Conservation (phyloP, 2,329 filamentous ascomycete genomes). For the Stromatinia cepivora region DNA sequence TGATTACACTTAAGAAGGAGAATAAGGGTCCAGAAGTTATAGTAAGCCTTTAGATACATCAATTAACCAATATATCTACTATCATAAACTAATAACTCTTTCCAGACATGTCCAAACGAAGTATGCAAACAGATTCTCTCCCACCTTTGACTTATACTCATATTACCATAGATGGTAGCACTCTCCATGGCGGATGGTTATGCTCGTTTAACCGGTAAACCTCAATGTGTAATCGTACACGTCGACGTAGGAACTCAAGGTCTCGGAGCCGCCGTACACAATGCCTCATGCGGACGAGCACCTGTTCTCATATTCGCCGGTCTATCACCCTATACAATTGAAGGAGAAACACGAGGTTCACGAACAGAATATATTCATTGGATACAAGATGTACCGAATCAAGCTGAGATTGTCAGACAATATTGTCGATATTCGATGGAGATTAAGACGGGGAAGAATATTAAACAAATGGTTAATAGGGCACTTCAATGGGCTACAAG, state of each 20-base stretch:
- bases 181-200: constrained; percentile 77
- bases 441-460: constrained; percentile 69
- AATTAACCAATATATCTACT: background rate
- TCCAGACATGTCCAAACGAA: constrained; percentile 63
- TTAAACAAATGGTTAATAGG: constrained; percentile 74
- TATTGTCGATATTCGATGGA: constrained; percentile 72
- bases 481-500: constrained; percentile 70
- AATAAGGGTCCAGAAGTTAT: constrained; percentile 62
- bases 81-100: constrained; percentile 7
- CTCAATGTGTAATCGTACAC: constrained; percentile 66
- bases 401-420: constrained; percentile 70
- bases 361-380: constrained; percentile 77
- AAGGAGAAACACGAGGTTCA: constrained; percentile 68
- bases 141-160: constrained; percentile 20
- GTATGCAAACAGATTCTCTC: constrained; percentile 42
- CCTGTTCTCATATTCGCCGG: constrained; percentile 74
- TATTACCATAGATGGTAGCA: constrained; percentile 61
- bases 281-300: constrained; percentile 67
- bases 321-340: constrained; percentile 69
- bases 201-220: constrained; percentile 63
- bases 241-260: constrained; percentile 79
- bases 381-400: constrained; percentile 76
- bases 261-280: constrained; percentile 65
- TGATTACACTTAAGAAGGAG: constrained; percentile 69
- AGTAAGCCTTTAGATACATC: background rate